phyloP scores from a whole-genome alignment of 345 rosid genomes.

The Dovyalis caffra region DNA sequence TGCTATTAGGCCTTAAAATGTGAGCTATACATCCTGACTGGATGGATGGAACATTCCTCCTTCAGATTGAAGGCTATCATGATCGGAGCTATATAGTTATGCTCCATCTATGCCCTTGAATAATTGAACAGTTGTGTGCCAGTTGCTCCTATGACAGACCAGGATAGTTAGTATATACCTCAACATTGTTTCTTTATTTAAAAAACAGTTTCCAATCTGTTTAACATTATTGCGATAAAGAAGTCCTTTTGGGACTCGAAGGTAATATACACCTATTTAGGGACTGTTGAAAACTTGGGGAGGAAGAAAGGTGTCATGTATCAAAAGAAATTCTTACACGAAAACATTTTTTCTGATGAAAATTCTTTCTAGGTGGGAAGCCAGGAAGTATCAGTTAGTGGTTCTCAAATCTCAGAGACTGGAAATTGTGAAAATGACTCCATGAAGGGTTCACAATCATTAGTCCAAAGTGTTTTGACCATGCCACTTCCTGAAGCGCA shows the following conservation, averaged over 20 bases:
- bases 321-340: too few species aligned
- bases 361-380: slow-evolving; percentile 48
- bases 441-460: slow-evolving; percentile 37
- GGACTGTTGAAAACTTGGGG: background rate
- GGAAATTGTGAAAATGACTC: slow-evolving; percentile 48
- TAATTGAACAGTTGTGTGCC: too few species aligned
- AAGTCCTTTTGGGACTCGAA: background rate
- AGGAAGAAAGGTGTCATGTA: too few species aligned
- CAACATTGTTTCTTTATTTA: too few species aligned
- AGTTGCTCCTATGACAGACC: too few species aligned
- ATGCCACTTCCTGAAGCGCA: slow-evolving; percentile 77
- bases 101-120: too few species aligned
- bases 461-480: slow-evolving; percentile 43
- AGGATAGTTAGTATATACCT: too few species aligned
- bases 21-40: background rate
- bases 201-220: too few species aligned
- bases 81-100: background rate
- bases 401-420: slow-evolving; percentile 46
- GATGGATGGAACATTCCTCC: background rate
- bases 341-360: slow-evolving; percentile 15
- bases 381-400: slow-evolving; percentile 53
- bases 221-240: background rate
- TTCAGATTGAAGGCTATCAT: background rate
- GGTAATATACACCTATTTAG: background rate
- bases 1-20: background rate